Percentiles rank a stretch among this genome's conserved stretches.
phyloP scores from a whole-genome alignment of 345 rosid genomes.

The Corymbia maculata region DNA sequence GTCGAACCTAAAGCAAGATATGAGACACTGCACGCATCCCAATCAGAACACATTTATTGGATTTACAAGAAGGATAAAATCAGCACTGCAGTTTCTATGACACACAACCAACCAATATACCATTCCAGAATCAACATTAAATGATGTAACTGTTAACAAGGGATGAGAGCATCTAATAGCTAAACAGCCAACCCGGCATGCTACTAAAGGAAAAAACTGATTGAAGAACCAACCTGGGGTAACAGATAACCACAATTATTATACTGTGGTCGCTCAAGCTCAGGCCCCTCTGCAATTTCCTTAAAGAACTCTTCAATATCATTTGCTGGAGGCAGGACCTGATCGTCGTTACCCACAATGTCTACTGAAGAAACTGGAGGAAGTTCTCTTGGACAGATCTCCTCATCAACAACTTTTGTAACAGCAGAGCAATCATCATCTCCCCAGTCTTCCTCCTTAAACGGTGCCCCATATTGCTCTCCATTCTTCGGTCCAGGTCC shows the following conservation, averaged over 20 bases:
- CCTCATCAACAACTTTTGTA: conserved; percentile 3
- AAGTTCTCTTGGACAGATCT: conserved; percentile 12
- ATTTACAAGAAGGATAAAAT: not conserved
- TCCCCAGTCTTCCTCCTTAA: conserved; percentile 80
- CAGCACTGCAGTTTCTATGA: not conserved
- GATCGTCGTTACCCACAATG: conserved; percentile 3
- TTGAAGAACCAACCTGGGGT: conserved; percentile 22
- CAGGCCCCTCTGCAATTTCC: conserved; percentile 23
- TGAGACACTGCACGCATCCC: not conserved
- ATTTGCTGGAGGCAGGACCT: conserved; percentile 9
- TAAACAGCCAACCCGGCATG: not conserved
- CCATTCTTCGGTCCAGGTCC: conserved; percentile 98
- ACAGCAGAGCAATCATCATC: conserved; percentile 28
- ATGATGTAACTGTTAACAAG: not conserved
- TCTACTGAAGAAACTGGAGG: conserved; percentile 12
- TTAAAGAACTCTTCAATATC: conserved; percentile 41
- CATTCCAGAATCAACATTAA: not conserved
- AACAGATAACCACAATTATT: not conserved
- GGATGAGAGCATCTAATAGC: not conserved
- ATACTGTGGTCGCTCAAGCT: conserved; percentile 1
- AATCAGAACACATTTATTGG: not conserved
- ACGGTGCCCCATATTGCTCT: conserved; percentile 94
- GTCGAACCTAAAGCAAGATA: not conserved
- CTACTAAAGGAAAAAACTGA: not conserved
- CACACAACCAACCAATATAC: not conserved